Base-by-base conservation (phyloP, 2,329 filamentous ascomycete species). In the Trichothecium sympodiale region DNA sequence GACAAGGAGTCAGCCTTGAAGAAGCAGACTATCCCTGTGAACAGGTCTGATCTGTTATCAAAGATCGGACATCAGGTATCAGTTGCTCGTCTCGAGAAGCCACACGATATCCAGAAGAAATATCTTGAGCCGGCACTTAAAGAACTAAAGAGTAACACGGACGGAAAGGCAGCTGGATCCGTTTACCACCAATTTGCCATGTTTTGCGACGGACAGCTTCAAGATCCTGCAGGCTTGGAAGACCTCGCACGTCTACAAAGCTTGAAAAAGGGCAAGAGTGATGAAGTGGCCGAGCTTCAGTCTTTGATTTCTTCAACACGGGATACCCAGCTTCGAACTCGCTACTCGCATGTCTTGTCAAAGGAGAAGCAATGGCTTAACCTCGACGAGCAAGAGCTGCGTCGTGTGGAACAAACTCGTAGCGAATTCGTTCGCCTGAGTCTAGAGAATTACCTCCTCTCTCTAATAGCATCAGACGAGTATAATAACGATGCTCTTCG, bases 131-230 rank as follows among this genome's bases (percentile, higher is more conserved):
- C 85, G 16, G 88, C 91, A 0, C 77, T 96, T 18, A 79, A 78
- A 45, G 84, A 93, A 50, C 65, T 98, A 7, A 81, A 76, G 47
- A 78, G 77, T 2, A 71, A 73, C 31, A 70, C 61, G 5, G 69
- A 77, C 36, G 82, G 83, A 2, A 67, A 71, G 31, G 83, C 89
- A 41, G 83, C 88, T 3, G 87, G 88, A 1, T 73, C 85, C 45
- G 91, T 96, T 1, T 95, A 87, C 49, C 87, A 95, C 53, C 85
- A 94, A 48, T 96, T 96, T 55, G 91, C 93, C 17, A 74, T 79
- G 35, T 98, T 98, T 54, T 98, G 93, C 50, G 89, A 98, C 53
- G 79, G 87, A 49, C 91, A 98, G 54, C 67, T 98, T 8, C 83
- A 94, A 48, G 89, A 89, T 50, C 74, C 81, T 1, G 86, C 94